Conservation (phyloP, 768 basidiomycete species). For the Termitomyces sp. region DNA sequence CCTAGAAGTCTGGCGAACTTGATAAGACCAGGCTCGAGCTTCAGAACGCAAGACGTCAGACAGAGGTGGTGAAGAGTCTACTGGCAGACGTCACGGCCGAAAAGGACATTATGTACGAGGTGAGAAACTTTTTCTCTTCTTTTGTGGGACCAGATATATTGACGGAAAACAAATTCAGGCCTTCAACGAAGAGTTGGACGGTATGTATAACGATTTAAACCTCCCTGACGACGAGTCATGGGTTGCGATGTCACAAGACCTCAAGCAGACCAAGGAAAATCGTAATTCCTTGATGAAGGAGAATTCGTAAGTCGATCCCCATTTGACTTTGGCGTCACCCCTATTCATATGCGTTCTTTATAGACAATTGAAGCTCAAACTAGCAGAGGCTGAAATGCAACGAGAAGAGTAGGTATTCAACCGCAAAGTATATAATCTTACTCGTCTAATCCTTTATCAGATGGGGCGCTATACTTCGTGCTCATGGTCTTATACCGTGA, state of each 20-base stretch:
- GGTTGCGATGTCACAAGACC: constrained; percentile 67
- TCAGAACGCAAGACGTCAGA: constrained; percentile 64
- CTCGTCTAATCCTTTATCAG: constrained; percentile 28
- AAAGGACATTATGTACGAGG: constrained; percentile 93
- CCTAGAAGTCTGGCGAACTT: constrained; percentile 56
- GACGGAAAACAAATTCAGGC: constrained; percentile 42
- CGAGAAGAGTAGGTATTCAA: constrained; percentile 64
- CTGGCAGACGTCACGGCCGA: constrained; percentile 75
- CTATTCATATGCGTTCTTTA: constrained; percentile 6
- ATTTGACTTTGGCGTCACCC: background rate
- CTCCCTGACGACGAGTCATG: constrained; percentile 83
- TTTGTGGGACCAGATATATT: background rate
- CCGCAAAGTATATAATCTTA: background rate
- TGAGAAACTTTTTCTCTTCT: constrained; percentile 20
- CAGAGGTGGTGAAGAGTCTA: constrained; percentile 73
- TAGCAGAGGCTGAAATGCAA: constrained; percentile 69
- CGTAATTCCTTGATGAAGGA: constrained; percentile 71
- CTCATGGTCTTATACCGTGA: constrained; percentile 38
- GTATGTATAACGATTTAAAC: constrained; percentile 81
- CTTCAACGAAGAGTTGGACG: constrained; percentile 91
- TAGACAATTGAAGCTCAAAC: constrained; percentile 64
- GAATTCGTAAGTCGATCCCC: constrained; percentile 58
- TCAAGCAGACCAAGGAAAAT: constrained; percentile 67
- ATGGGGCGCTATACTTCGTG: constrained; percentile 59
- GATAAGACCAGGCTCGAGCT: constrained; percentile 61